Evolutionary conservation across 306 rosid species (phyloP), one percentile per base, ranked within the genome.

Genomic region (Arachis hypogaea): DNA sequence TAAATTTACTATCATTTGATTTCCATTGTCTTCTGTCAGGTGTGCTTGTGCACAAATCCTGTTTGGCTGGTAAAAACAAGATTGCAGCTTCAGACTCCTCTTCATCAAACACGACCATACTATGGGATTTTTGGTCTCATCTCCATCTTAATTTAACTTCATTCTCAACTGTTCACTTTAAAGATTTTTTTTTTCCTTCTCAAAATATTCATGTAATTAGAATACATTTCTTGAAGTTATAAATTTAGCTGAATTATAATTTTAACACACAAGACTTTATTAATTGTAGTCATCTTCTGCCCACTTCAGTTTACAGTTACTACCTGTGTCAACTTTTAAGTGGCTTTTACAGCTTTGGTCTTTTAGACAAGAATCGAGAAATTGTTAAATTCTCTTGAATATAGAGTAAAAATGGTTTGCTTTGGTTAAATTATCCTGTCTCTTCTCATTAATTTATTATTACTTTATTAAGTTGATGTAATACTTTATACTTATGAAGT

Each of bases 61-160:
- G 76, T 92, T 66, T 92, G 99, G 98, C 89, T 94, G 14, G 97
- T 94, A 61, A 94, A 94, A 81, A 94, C 98, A 79, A 88, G 99
- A 87, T 73, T 94, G 88, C 97, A 94, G 88, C 99, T 94, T 84
- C 99, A 94, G 85, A 90, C 83, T 81, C 98, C 96, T 76, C 88
- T 90, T 81, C 90, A 89, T 90, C 98, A 89, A 86, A 81, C 89
- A 22, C 96, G 41, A 29, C 98, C 96, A 40, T 89, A 94, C 84
- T 78, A 88, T 61, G 97, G 99, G 80, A 66, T 94, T 81, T 90
- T 89, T 84, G 97, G 99, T 94, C 85, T 80, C 85, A 81, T 86
- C 80, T 74, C 62, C 65, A 63, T 85, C 89, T 84, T 82, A 73
- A 50, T 62, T 59, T 72, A 75, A 69, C 76, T 81, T 74, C 76